Evolutionary conservation across 2,329 filamentous ascomycete genomes (phyloP).

Genomic region (Colletotrichum spaethianum): DNA sequence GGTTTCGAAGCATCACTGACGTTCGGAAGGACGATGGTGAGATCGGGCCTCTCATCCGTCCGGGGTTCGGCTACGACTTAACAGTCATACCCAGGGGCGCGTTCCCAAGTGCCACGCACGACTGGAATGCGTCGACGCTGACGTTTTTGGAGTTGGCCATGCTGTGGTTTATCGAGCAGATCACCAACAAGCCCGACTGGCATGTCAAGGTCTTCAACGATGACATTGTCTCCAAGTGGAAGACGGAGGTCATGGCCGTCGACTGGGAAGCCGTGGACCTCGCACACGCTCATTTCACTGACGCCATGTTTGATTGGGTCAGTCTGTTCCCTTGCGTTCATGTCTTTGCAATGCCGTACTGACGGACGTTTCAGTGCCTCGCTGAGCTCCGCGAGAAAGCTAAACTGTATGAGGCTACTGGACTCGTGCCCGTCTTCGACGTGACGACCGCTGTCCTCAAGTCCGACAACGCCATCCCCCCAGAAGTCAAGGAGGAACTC

Average conservation of each 20-base stretch:
- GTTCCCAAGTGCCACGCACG: slow-evolving; percentile 18
- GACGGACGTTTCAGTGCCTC: slow-evolving; percentile 47
- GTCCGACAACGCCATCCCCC: slow-evolving; percentile 49
- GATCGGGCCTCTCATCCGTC: slow-evolving; percentile 18
- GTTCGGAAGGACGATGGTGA: slow-evolving; percentile 20
- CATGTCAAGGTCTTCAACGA: slow-evolving; percentile 46
- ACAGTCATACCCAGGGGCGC: not conserved
- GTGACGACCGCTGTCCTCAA: slow-evolving; percentile 52
- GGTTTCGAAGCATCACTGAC: not conserved
- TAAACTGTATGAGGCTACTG: slow-evolving; percentile 49
- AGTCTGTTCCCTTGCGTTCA: slow-evolving; percentile 9
- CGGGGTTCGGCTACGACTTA: slow-evolving; percentile 19
- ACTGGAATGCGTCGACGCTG: slow-evolving; percentile 30
- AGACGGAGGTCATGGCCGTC: slow-evolving; percentile 44
- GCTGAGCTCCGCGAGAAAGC: slow-evolving; percentile 52
- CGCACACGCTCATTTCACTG: slow-evolving; percentile 47
- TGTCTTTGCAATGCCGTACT: not conserved
- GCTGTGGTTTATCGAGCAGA: slow-evolving; percentile 46
- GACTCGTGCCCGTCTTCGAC: slow-evolving; percentile 53
- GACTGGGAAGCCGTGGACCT: slow-evolving; percentile 46
- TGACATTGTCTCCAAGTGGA: slow-evolving; percentile 46
- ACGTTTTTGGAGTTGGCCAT: slow-evolving; percentile 43
- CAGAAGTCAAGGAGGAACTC: slow-evolving; percentile 54
- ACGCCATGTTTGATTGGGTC: slow-evolving; percentile 50
- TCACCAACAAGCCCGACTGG: slow-evolving; percentile 49